Conservation (phyloP, 2,329 filamentous ascomycete species). For the Coniochaeta sp. region DNA sequence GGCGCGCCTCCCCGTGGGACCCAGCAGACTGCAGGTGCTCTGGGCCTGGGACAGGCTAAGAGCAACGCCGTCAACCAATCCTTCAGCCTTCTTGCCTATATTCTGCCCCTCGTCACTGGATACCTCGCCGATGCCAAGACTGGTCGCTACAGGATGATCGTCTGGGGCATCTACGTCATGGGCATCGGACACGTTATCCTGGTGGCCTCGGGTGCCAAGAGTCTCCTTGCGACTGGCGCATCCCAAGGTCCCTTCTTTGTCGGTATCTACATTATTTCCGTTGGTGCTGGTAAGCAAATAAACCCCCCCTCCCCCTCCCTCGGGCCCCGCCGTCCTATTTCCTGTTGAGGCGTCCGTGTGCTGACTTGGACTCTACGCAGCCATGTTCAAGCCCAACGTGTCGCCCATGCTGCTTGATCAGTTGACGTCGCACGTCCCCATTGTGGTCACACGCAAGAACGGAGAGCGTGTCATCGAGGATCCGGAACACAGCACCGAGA, state of each 20-base stretch:
- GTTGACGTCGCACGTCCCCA: constrained; percentile 47
- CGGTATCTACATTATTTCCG: constrained; percentile 42
- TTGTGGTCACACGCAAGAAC: constrained; percentile 38
- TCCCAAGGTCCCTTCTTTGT: constrained; percentile 52
- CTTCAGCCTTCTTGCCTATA: constrained; percentile 50
- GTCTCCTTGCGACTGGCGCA: constrained; percentile 34
- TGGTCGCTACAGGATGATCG: constrained; percentile 66
- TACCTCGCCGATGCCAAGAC: constrained; percentile 60
- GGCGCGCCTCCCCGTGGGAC: constrained; percentile 31
- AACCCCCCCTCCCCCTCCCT: background rate
- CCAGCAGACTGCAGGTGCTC: constrained; percentile 47
- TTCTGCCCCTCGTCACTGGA: constrained; percentile 46
- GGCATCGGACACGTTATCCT: constrained; percentile 64
- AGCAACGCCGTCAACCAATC: constrained; percentile 45
- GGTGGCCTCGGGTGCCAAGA: constrained; percentile 47
- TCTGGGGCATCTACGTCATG: constrained; percentile 59
- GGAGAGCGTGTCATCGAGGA: constrained; percentile 64
- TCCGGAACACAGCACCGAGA: constrained; percentile 54
- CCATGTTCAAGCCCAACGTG: constrained; percentile 63
- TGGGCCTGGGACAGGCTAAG: constrained; percentile 48
- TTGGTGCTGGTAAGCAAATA: constrained; percentile 53
- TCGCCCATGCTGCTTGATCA: constrained; percentile 62
- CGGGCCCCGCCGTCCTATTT: background rate
- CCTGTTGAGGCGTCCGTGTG: background rate
- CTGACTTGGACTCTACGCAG: background rate